Conservation (phyloP, 2,329 filamentous ascomycete genomes). For the Trichoderma endophyticum region DNA sequence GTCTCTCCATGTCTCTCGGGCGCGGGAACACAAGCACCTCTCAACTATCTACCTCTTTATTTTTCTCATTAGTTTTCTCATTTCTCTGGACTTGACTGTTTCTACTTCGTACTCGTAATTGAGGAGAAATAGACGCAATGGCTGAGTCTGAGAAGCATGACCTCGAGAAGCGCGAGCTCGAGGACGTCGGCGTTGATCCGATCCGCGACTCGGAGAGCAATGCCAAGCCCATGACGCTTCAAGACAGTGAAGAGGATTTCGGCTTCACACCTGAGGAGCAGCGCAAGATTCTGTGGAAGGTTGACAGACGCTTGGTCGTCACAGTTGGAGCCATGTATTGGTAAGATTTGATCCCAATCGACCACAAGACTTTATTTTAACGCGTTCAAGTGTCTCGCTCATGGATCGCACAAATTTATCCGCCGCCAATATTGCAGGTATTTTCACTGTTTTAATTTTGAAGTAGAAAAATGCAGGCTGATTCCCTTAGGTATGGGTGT, state of each 20-base stretch:
- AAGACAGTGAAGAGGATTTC: constrained; percentile 29
- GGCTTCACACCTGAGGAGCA: constrained; percentile 61
- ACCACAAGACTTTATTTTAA: background rate
- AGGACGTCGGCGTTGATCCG: constrained; percentile 25
- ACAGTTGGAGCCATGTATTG: constrained; percentile 68
- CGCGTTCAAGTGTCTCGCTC: constrained; percentile 51
- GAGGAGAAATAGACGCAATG: constrained; percentile 22
- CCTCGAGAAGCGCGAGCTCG: constrained; percentile 23
- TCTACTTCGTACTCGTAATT: no score
- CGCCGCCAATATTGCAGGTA: constrained; percentile 69
- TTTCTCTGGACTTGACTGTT: background rate
- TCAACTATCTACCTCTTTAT: background rate
- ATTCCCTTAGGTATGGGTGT: background rate
- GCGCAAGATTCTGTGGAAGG: constrained; percentile 62
- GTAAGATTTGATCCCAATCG: background rate
- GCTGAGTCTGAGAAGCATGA: constrained; percentile 27
- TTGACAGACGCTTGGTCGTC: constrained; percentile 64
- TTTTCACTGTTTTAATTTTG: constrained; percentile 31
- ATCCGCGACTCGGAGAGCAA: constrained; percentile 27
- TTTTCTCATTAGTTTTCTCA: background rate
- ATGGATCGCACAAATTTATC: constrained; percentile 79
- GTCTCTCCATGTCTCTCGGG: background rate
- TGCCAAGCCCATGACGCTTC: constrained; percentile 47
- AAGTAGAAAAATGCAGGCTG: background rate
- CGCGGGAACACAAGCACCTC: background rate